Percentiles rank a stretch among this genome's conserved stretches.
phyloP scores from a whole-genome alignment of 495 filamentous ascomycete genomes.

The Penicillium atrosanguineum region DNA sequence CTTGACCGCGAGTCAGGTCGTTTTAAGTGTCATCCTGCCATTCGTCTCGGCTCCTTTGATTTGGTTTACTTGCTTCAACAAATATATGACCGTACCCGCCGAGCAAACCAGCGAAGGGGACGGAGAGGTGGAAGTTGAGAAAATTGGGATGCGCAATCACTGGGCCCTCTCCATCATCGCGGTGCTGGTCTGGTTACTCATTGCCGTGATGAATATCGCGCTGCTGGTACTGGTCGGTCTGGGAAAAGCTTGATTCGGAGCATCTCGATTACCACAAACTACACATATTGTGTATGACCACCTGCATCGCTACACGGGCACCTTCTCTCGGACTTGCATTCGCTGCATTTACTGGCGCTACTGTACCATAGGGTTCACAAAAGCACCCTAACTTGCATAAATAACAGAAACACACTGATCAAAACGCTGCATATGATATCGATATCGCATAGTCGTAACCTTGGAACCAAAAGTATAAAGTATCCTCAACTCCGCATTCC shows the following conservation, averaged over 20 bases:
- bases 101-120: slow-evolving; percentile 26
- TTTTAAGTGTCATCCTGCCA: slow-evolving; percentile 74
- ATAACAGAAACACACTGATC: background rate
- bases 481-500: background rate
- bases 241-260: slow-evolving; percentile 41
- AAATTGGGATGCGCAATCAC: slow-evolving; percentile 60
- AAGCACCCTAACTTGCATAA: background rate
- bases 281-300: background rate
- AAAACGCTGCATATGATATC: slow-evolving; percentile 4
- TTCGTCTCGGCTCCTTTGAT: slow-evolving; percentile 81
- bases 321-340: background rate
- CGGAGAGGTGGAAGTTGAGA: slow-evolving; percentile 24
- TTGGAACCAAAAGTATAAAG: background rate
- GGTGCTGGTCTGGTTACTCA: slow-evolving; percentile 62
- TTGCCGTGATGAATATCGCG: slow-evolving; percentile 70
- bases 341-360: background rate
- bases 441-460: background rate
- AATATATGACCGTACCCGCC: slow-evolving; percentile 72
- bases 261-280: background rate
- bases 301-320: background rate
- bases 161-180: slow-evolving; percentile 55
- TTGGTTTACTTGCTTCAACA: slow-evolving; percentile 78
- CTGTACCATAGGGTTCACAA: background rate
- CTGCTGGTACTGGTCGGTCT: slow-evolving; percentile 66
- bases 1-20: slow-evolving; percentile 76